A percentile compares a stretch with the other conserved stretches of the same genome.
These are phyloP conservation scores for Septoria petroselini DNA, from an alignment of 2,329 filamentous ascomycete species.

Conservation along the genomic window DNA sequence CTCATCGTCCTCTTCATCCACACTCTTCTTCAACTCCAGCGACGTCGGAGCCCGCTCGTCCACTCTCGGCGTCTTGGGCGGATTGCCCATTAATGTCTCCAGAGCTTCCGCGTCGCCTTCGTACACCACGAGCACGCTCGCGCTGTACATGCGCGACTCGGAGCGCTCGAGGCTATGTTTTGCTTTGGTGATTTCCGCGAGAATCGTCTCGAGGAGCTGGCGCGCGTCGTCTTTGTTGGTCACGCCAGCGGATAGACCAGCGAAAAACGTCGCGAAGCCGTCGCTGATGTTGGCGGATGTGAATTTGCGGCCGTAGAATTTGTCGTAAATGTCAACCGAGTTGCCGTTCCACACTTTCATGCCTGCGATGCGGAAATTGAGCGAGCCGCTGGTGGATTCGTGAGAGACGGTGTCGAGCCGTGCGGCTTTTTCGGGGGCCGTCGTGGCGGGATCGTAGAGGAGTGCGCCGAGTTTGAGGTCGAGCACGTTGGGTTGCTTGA, in stretches of 20 bases:
- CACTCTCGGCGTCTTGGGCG: conserved; percentile 33
- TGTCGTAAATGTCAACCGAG: conserved; percentile 61
- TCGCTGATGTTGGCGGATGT: conserved; percentile 53
- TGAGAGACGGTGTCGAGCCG: conserved; percentile 58
- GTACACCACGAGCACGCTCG: conserved; percentile 63
- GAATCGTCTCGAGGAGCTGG: conserved; percentile 46
- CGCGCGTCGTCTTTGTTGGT: conserved; percentile 37
- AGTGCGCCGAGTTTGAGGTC: conserved; percentile 87
- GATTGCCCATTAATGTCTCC: conserved; percentile 46
- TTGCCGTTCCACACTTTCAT: conserved; percentile 57
- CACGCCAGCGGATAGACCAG: conserved; percentile 41
- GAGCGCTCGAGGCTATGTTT: conserved; percentile 58
- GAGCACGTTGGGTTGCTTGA: conserved; percentile 80
- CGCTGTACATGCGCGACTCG: conserved; percentile 66
- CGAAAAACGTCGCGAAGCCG: conserved; percentile 58
- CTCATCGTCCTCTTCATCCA: conserved; percentile 56
- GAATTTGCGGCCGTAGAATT: conserved; percentile 63
- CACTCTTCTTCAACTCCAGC: conserved; percentile 36
- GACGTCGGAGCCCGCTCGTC: conserved; percentile 31
- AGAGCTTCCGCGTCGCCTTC: conserved; percentile 61
- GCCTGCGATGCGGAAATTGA: conserved; percentile 64
- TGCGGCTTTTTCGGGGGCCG: conserved; percentile 56
- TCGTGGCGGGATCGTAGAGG: conserved; percentile 72
- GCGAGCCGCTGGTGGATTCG: conserved; percentile 57
- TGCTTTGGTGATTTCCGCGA: conserved; percentile 41